Percentiles rank a stretch among this genome's conserved stretches.
phyloP scores from a whole-genome alignment of 768 basidiomycete species.

The Tephrocybe rancida region DNA sequence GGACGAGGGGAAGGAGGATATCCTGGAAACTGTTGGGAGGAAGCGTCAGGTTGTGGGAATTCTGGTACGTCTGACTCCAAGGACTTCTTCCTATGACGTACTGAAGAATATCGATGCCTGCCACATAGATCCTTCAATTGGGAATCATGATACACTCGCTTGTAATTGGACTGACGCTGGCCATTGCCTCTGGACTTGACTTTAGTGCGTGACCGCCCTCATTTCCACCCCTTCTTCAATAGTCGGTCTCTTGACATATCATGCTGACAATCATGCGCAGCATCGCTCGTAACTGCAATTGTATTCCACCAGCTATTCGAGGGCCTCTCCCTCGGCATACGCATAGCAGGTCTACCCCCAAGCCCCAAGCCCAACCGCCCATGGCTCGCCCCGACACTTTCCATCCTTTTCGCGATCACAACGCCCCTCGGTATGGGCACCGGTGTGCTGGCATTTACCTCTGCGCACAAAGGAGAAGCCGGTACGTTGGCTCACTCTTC shows the following conservation, averaged over 20 bases:
- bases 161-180: slow-evolving; percentile 77
- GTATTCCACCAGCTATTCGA: slow-evolving; percentile 86
- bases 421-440: slow-evolving; percentile 69
- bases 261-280: slow-evolving; percentile 31
- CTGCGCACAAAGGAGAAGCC: slow-evolving; percentile 16
- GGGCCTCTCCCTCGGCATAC: slow-evolving; percentile 80
- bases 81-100: background rate
- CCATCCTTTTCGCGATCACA: slow-evolving; percentile 70
- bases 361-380: slow-evolving; percentile 4
- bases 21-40: slow-evolving; percentile 43
- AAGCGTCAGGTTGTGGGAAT: slow-evolving; percentile 74
- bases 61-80: slow-evolving; percentile 46
- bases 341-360: slow-evolving; percentile 70
- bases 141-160: slow-evolving; percentile 87
- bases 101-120: background rate
- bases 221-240: too few relatives aligned
- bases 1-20: slow-evolving; percentile 18
- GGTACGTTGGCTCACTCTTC: background rate
- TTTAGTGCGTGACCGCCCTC: slow-evolving; percentile 79
- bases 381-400: slow-evolving; percentile 57
- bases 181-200: slow-evolving; percentile 67
- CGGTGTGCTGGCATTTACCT: slow-evolving; percentile 52
- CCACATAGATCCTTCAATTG: slow-evolving; percentile 72
- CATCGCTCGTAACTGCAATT: slow-evolving; percentile 73
- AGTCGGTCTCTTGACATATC: background rate